phyloP scores from a whole-genome alignment of 768 basidiomycete species.

The Termitomyces sp. region DNA sequence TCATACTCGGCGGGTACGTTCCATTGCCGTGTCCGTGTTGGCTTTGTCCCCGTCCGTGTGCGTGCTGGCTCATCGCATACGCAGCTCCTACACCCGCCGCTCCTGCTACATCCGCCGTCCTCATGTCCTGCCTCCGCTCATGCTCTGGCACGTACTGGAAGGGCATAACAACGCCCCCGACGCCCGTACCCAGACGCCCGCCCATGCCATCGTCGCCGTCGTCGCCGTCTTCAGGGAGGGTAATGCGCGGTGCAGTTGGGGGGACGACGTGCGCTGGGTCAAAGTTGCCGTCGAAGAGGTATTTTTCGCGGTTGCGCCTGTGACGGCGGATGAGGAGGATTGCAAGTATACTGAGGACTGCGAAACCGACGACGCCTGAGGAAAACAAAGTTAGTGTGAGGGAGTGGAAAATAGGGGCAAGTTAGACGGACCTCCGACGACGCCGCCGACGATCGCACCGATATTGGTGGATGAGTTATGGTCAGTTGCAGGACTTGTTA shows the following conservation, averaged over 20 bases:
- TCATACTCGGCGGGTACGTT: not conserved
- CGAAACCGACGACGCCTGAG: slow-evolving; percentile 24
- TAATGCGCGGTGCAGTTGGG: slow-evolving; percentile 10
- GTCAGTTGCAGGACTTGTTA: slow-evolving; percentile 7
- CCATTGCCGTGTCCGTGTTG: not conserved
- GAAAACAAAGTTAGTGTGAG: not conserved
- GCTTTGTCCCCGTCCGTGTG: not conserved
- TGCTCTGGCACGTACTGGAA: slow-evolving; percentile 16
- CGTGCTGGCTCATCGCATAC: not conserved
- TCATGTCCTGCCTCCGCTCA: not conserved
- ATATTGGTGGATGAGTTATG: slow-evolving; percentile 17
- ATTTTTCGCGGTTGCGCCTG: slow-evolving; percentile 14
- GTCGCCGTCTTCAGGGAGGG: slow-evolving; percentile 15
- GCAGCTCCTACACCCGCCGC: not conserved
- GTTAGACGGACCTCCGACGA: slow-evolving; percentile 36
- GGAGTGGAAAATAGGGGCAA: not conserved
- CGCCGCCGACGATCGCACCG: slow-evolving; percentile 45
- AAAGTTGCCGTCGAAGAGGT: slow-evolving; percentile 35
- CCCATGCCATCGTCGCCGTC: slow-evolving; percentile 31
- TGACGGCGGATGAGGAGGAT: slow-evolving; percentile 24
- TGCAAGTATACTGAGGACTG: slow-evolving; percentile 18
- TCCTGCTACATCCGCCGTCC: not conserved
- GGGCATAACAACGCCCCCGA: slow-evolving; percentile 28
- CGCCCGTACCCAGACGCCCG: slow-evolving; percentile 24
- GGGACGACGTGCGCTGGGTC: slow-evolving; percentile 24